phyloP scores from a whole-genome alignment of 495 filamentous ascomycete genomes.

The Daldinia vernicosa region DNA sequence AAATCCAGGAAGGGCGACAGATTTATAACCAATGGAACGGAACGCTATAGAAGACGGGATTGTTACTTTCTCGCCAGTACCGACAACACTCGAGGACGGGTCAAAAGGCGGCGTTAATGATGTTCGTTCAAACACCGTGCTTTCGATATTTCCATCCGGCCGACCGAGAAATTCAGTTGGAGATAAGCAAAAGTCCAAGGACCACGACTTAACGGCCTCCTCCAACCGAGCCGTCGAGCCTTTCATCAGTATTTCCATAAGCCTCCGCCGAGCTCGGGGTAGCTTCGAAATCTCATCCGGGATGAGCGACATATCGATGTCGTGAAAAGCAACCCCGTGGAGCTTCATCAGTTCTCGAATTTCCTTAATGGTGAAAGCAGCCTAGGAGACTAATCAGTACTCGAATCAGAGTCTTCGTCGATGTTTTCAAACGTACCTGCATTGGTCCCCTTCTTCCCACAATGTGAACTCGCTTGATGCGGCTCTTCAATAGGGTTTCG shows the following conservation, averaged over 20 bases:
- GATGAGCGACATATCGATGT: conserved; percentile 69
- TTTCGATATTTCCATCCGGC: conserved; percentile 57
- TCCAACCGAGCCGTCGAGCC: conserved; percentile 64
- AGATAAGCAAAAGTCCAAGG: conserved; percentile 80
- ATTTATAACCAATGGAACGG: conserved; percentile 91
- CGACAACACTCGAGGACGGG: conserved; percentile 60
- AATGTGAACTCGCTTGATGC: conserved; percentile 79
- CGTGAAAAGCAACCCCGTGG: conserved; percentile 74
- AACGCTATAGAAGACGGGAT: conserved; percentile 76
- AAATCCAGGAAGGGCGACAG: conserved; percentile 77
- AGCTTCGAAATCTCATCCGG: conserved; percentile 70
- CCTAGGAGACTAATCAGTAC: conserved; percentile 55
- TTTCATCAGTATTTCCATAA: conserved; percentile 81
- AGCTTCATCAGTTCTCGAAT: conserved; percentile 85
- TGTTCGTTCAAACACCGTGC: conserved; percentile 74
- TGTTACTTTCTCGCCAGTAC: conserved; percentile 52
- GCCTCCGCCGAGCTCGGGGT: conserved; percentile 74
- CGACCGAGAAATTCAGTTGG: conserved; percentile 73
- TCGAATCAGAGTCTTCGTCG: conserved; percentile 58
- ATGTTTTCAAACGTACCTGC: conserved; percentile 64
- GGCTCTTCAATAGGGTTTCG: conserved; percentile 74
- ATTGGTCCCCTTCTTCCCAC: conserved; percentile 88
- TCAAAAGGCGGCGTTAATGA: conserved; percentile 57
- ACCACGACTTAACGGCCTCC: conserved; percentile 74
- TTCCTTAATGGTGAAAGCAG: conserved; percentile 94